Evolutionary conservation across 169 alveolate genomes (phyloP).

Genomic region (Babesia gibsoni): DNA sequence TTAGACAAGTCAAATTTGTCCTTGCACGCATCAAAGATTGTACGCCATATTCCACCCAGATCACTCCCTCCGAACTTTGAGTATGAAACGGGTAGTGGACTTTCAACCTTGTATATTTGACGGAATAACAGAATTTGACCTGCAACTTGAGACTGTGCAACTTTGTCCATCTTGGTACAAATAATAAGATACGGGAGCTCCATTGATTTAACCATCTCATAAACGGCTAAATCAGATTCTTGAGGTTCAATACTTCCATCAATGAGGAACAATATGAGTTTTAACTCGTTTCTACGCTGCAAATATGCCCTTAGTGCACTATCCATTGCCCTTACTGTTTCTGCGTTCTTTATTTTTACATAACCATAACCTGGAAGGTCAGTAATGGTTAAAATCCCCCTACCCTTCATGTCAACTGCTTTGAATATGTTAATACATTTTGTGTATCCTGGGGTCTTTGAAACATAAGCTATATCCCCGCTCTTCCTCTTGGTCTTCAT

Average conservation of each 20-base stretch:
- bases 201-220: conserved; percentile 12
- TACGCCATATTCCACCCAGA: conserved; percentile 57
- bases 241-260: conserved; percentile 55
- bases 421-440: conserved; percentile 62
- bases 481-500: conserved; percentile 34
- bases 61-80: conserved; percentile 61
- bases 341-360: conserved; percentile 45
- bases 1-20: conserved; percentile 36
- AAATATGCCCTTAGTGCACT: conserved; percentile 60
- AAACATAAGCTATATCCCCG: conserved; percentile 58
- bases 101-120: conserved; percentile 36
- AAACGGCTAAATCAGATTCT: conserved; percentile 30
- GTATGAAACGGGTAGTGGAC: conserved; percentile 56
- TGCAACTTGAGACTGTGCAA: conserved; percentile 40
- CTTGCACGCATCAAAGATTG: conserved; percentile 58
- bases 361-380: conserved; percentile 67
- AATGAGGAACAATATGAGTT: conserved; percentile 53
- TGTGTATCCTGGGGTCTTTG: conserved; percentile 67
- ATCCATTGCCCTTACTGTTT: conserved; percentile 50
- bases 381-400: conserved; percentile 45
- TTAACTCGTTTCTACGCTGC: conserved; percentile 57
- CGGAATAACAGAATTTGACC: conserved; percentile 51
- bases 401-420: conserved; percentile 55
- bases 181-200: conserved; percentile 44
- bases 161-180: conserved; percentile 64